Evolutionary conservation across 139 green algal species (phyloP).

Genomic region (Tetraselmis chui): DNA sequence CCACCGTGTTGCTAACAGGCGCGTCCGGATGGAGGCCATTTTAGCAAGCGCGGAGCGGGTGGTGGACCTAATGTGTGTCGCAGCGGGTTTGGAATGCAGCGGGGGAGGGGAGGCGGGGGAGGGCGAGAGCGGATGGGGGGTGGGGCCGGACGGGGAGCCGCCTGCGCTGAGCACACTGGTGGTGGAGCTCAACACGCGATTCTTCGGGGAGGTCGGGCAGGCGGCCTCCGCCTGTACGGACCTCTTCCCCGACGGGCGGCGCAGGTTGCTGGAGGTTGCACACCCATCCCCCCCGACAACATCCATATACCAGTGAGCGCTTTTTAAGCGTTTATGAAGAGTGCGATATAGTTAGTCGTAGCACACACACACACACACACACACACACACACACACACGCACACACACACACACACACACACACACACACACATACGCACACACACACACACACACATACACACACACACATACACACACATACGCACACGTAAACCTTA

Average conservation of each 20-base stretch:
- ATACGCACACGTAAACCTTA: too few species aligned
- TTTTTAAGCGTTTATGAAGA: too few species aligned
- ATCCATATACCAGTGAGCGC: too few species aligned
- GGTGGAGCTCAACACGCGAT: slow-evolving; percentile 30
- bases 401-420: too few species aligned
- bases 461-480: too few species aligned
- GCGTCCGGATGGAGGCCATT: slow-evolving; percentile 47
- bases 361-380: too few species aligned
- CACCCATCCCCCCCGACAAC: too few species aligned
- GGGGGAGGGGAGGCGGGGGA: background rate
- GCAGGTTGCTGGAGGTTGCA: slow-evolving; percentile 27
- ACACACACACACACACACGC: too few species aligned
- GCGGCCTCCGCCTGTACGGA: slow-evolving; percentile 28
- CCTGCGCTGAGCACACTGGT: slow-evolving; percentile 23
- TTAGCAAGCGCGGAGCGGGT: slow-evolving; percentile 38
- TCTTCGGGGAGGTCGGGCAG: slow-evolving; percentile 33
- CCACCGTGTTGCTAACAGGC: too few species aligned
- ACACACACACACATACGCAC: too few species aligned
- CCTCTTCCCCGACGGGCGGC: slow-evolving; percentile 33
- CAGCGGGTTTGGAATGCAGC: slow-evolving; percentile 12
- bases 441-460: too few species aligned
- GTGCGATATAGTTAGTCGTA: too few species aligned
- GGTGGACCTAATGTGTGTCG: slow-evolving; percentile 38
- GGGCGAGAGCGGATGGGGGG: background rate
- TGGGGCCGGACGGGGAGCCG: background rate